Evolutionary conservation across 73 alveolate species (phyloP), one percentile per base, ranked within the genome.

Genomic region (Uronychia binucleata): DNA sequence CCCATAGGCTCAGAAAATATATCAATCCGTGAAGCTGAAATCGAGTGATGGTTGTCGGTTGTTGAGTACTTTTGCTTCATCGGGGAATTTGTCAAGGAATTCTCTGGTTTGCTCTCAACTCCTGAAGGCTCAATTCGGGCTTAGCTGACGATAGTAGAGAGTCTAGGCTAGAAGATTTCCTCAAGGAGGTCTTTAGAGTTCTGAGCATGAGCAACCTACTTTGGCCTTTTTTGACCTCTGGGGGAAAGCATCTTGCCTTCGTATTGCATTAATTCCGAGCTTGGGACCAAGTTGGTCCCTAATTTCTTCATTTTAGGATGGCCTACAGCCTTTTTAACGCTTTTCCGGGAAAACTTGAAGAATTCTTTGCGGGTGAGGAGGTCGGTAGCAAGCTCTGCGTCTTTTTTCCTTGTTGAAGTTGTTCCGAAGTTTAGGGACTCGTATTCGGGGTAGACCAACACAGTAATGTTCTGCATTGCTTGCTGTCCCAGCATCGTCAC

Each of bases 261-360:
- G 5, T 19, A n/a, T n/a, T n/a, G n/a, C n/a, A n/a, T n/a, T n/a
- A n/a, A n/a, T 46, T 46, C 67, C 19, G 19, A 19, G 67, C 67
- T 19, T 46, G 67, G n/a, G n/a, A n/a, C n/a, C n/a, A n/a, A n/a
- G n/a, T n/a, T 46, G 67, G n/a, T 46, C 67, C 67, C 67, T 46
- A 11, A 11, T 19, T 46, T 46, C 5, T 5, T 46, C 67, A 11
- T 11, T 19, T 46, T 46, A 11, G n/a, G n/a, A 46, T 11, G 5
- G 67, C n/a, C 67, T 11, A 46, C 5, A 19, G 67, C 5, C 67
- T 46, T 46, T 19, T 46, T 46, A 5, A 46, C 67, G 19, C 67
- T 46, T 46, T 46, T 46, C 19, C 67, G 5, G 5, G 67, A 46
- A 19, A 46, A 46, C 19, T 46, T 46, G 19, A 46, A 46, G 67